phyloP scores from a whole-genome alignment of 331 rosid species.

The Malus hybrid region DNA sequence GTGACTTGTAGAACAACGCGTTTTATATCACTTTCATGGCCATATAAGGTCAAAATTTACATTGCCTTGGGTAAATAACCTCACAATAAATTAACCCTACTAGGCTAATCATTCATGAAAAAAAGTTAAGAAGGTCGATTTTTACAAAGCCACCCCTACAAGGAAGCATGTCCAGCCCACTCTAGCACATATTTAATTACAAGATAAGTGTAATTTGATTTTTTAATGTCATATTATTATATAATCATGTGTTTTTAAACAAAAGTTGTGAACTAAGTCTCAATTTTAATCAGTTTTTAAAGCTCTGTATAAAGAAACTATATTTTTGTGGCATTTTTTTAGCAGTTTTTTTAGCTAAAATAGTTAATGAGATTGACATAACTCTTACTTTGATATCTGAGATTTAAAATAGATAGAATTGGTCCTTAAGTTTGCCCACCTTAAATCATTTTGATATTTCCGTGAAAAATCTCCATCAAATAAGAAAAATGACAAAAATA shows the following conservation, averaged over 20 bases:
- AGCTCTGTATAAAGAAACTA: too few species aligned
- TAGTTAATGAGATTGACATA: too few species aligned
- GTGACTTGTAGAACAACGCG: background rate
- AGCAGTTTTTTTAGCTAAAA: too few species aligned
- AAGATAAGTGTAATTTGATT: background rate
- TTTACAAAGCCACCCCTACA: conserved; percentile 41
- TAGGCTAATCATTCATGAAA: background rate
- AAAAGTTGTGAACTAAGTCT: too few species aligned
- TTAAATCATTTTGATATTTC: too few species aligned
- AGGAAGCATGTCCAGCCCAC: conserved; percentile 2
- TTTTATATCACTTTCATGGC: conserved; percentile 13
- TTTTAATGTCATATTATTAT: background rate
- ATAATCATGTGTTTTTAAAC: background rate
- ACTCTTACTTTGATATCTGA: too few species aligned
- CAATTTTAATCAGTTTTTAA: too few species aligned
- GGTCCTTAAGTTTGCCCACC: too few species aligned
- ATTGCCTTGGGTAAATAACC: conserved; percentile 13
- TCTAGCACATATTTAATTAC: background rate
- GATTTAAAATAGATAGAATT: too few species aligned
- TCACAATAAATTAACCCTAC: background rate
- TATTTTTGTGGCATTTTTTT: too few species aligned
- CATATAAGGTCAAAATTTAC: conserved; percentile 3
- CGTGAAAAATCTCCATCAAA: too few species aligned
- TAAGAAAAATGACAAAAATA: too few species aligned
- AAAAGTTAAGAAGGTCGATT: conserved; percentile 34